Conservation (phyloP, 805 yeast genomes). For the Candida sakaeoensis region DNA sequence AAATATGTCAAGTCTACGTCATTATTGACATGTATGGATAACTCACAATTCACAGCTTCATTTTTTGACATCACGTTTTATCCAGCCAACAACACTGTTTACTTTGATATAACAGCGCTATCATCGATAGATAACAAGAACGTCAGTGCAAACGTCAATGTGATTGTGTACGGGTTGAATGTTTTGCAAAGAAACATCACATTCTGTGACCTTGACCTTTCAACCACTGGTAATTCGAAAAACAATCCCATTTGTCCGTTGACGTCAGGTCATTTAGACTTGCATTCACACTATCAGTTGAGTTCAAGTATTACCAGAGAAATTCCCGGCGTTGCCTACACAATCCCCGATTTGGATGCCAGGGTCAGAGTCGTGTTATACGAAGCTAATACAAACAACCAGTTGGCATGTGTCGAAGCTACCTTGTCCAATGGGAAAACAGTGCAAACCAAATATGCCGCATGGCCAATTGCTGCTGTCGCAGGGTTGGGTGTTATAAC, state of each 20-base stretch:
- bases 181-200: slow-evolving; percentile 52
- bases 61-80: slow-evolving; percentile 71
- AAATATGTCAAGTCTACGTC: slow-evolving; percentile 53
- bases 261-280: slow-evolving; percentile 79
- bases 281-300: slow-evolving; percentile 48
- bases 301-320: slow-evolving; percentile 37
- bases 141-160: slow-evolving; percentile 58
- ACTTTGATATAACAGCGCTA: slow-evolving; percentile 68
- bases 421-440: slow-evolving; percentile 83
- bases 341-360: slow-evolving; percentile 93
- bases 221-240: slow-evolving; percentile 8
- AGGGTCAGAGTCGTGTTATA: slow-evolving; percentile 69
- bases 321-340: slow-evolving; percentile 82
- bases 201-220: slow-evolving; percentile 56
- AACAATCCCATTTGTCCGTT: slow-evolving; percentile 67
- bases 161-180: slow-evolving; percentile 79
- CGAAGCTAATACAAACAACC: slow-evolving; percentile 36
- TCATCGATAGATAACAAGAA: slow-evolving; percentile 61
- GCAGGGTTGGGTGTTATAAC: slow-evolving; percentile 85
- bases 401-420: slow-evolving; percentile 92
- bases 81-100: slow-evolving; percentile 61
- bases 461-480: slow-evolving; percentile 95
- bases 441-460: slow-evolving; percentile 85
- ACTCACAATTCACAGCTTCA: slow-evolving; percentile 83
- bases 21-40: slow-evolving; percentile 85